Percentiles rank a stretch among this genome's conserved stretches.
Evolutionary conservation across 2,329 filamentous ascomycete species (phyloP).

Genomic region (Colletotrichum destructivum): DNA sequence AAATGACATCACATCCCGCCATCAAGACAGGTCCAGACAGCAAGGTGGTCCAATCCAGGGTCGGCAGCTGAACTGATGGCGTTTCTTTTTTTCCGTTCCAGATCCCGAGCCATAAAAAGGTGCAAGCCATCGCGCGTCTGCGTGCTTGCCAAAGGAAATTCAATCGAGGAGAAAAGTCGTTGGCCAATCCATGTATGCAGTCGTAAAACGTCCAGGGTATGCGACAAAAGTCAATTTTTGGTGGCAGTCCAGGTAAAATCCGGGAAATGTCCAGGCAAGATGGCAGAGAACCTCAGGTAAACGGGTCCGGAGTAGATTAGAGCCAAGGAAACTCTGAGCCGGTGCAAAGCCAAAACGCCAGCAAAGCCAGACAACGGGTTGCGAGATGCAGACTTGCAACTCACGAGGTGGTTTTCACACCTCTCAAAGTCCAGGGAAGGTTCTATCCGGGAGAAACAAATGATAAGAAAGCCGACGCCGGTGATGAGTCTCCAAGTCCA

Average conservation of each 20-base stretch:
- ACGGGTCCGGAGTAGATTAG: slow-evolving; percentile 20
- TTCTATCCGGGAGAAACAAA: slow-evolving; percentile 42
- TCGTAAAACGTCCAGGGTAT: slow-evolving; percentile 42
- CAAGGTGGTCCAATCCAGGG: slow-evolving; percentile 34
- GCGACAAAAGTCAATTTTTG: slow-evolving; percentile 36
- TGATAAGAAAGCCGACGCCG: slow-evolving; percentile 42
- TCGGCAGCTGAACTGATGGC: slow-evolving; percentile 28
- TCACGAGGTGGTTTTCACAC: slow-evolving; percentile 33
- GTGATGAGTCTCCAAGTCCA: slow-evolving; percentile 41
- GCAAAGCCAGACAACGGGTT: slow-evolving; percentile 37
- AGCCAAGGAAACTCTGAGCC: slow-evolving; percentile 25
- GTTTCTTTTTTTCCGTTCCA: slow-evolving; percentile 41
- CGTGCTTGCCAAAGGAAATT: slow-evolving; percentile 34
- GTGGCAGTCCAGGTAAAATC: slow-evolving; percentile 29
- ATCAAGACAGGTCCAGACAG: slow-evolving; percentile 40
- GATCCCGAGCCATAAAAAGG: slow-evolving; percentile 35
- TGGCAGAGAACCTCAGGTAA: slow-evolving; percentile 17
- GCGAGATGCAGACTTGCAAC: slow-evolving; percentile 44
- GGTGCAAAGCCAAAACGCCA: slow-evolving; percentile 34
- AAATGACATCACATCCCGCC: slow-evolving; percentile 40
- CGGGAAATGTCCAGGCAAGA: slow-evolving; percentile 22
- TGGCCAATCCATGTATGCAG: slow-evolving; percentile 44
- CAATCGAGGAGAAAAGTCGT: slow-evolving; percentile 42
- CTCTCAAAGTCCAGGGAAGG: slow-evolving; percentile 33
- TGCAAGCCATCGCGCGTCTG: slow-evolving; percentile 28